Conservation (phyloP, 1,139 yeast species). For the Insectozyma bohioensis region DNA sequence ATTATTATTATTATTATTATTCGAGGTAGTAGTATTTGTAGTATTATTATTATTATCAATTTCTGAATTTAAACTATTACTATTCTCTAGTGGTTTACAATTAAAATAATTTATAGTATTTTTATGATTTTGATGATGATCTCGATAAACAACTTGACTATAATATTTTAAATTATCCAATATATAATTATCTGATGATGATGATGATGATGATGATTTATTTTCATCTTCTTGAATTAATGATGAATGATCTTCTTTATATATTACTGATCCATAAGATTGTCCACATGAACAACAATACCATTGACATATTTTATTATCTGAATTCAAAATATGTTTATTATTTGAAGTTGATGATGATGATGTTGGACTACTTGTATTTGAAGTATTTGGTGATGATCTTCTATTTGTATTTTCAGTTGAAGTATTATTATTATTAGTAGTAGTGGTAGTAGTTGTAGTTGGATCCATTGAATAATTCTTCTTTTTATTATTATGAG, state of each 20-base stretch:
- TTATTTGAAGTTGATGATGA: not conserved
- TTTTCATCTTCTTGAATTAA: not conserved
- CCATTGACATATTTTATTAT: slow-evolving; percentile 50
- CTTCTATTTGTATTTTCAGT: not conserved
- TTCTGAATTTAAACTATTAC: no score
- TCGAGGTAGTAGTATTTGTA: not conserved
- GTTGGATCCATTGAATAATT: no score
- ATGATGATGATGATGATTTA: no score
- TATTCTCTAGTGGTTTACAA: slow-evolving; percentile 5
- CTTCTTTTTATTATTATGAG: no score
- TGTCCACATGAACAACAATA: slow-evolving; percentile 56
- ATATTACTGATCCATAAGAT: slow-evolving; percentile 44
- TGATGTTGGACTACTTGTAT: no score
- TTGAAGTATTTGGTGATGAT: no score
- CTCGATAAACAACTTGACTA: slow-evolving; percentile 28
- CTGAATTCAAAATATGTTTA: slow-evolving; percentile 12
- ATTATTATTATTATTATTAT: no score
- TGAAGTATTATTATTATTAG: not conserved
- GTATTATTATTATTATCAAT: not conserved
- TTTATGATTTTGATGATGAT: slow-evolving; percentile 13
- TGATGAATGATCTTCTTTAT: slow-evolving; percentile 21
- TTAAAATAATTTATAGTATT: slow-evolving; percentile 8
- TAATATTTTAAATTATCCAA: slow-evolving; percentile 26
- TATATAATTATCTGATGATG: slow-evolving; percentile 8
- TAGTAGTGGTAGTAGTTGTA: not conserved